Evolutionary conservation across 441 rosid species (phyloP), one percentile per base, ranked within the genome.

Genomic region (Pelargonium australe): DNA sequence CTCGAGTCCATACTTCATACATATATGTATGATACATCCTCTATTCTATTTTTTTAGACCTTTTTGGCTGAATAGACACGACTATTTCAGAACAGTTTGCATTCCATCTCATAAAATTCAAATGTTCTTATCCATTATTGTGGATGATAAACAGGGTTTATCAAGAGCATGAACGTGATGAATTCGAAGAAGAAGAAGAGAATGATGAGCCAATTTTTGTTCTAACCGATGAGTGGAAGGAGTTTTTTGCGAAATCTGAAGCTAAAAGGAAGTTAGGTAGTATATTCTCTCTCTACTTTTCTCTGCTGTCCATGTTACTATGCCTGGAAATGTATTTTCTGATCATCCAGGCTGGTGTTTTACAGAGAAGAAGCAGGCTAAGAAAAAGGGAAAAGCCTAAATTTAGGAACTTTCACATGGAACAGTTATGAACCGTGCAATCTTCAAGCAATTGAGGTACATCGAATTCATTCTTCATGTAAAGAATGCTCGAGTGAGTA

Each of bases 141-240:
- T 67, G 64, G n/a, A 43, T 63, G 55, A 45, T 67, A 47, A 20
- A 23, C n/a, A 85, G 87, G 80, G 70, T 44, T 44, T 69, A 17
- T 37, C 72, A 66, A 72, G 85, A 82, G 73, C 71, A 79, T 28
- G 79, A 71, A 17, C 47, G 66, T 13, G 73, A 66, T 64, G 80
- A 11, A 49, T 41, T 64, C 11, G 81, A 65, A 53, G 75, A 75
- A 63, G 70, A 31, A 1, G 82, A 74, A 11, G 82, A 69, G 1
- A 84, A 82, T 0, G 85, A 79, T 1, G 88, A 83, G 31, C 84
- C 85, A 4, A 51, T 83, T 40, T 87, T 87, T 64, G 89, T 85
- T 66, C 68, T 85, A 45, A 87, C 89, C 0, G 89, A 85, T 73
- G 91, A 87, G 72, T 85, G 89, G 91, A 83, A 68, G 70, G 89